phyloP scores from a whole-genome alignment of 805 yeast genomes.

The Pichia pseudocactophila region DNA sequence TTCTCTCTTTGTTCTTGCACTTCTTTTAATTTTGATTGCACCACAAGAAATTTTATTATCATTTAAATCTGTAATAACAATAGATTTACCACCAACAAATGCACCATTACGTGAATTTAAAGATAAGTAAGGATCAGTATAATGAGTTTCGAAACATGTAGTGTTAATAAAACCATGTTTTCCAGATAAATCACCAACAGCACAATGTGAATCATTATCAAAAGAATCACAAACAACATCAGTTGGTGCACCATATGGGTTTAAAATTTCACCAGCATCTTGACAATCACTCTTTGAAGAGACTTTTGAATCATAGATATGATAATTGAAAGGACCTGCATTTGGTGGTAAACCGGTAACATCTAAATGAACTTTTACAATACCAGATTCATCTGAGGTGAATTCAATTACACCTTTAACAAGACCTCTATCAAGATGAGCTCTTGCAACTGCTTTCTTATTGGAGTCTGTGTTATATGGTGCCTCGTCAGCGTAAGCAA shows the following conservation, averaged over 20 bases:
- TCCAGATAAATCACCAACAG: slow-evolving; percentile 70
- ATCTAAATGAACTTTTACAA: slow-evolving; percentile 60
- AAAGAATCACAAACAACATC: slow-evolving; percentile 39
- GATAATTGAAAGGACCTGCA: slow-evolving; percentile 64
- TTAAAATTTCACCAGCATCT: slow-evolving; percentile 48
- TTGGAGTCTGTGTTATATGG: slow-evolving; percentile 45
- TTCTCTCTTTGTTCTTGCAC: slow-evolving; percentile 20
- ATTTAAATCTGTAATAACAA: slow-evolving; percentile 48
- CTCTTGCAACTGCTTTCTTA: slow-evolving; percentile 42
- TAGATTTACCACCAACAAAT: slow-evolving; percentile 50
- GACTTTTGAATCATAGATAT: slow-evolving; percentile 53
- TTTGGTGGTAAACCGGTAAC: slow-evolving; percentile 57
- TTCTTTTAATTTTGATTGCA: slow-evolving; percentile 34
- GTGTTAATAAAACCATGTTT: slow-evolving; percentile 68
- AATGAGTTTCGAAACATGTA: slow-evolving; percentile 57
- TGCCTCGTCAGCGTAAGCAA: slow-evolving; percentile 28
- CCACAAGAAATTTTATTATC: slow-evolving; percentile 56
- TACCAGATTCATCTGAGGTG: slow-evolving; percentile 41
- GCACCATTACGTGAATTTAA: slow-evolving; percentile 47
- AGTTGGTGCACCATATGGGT: slow-evolving; percentile 49
- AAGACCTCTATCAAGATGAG: slow-evolving; percentile 42
- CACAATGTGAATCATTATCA: slow-evolving; percentile 47
- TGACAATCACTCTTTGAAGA: slow-evolving; percentile 45
- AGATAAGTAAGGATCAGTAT: slow-evolving; percentile 58
- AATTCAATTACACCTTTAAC: slow-evolving; percentile 48